Conservation (phyloP, 1,284 basidiomycete genomes). For the Fomitopsis betulina region DNA sequence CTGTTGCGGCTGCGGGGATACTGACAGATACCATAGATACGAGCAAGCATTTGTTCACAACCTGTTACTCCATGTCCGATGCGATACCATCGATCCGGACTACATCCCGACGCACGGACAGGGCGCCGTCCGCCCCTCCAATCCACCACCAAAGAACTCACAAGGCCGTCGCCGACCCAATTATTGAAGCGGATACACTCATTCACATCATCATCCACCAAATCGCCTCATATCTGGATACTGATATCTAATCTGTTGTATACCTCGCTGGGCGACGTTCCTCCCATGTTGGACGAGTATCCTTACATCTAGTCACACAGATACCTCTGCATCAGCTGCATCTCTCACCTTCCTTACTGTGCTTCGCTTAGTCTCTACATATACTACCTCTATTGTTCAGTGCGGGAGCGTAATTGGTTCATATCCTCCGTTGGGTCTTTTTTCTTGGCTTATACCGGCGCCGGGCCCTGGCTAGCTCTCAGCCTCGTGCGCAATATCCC, state of each 20-base stretch:
- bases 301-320: not conserved
- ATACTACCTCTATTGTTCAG: not conserved
- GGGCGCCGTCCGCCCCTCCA: conserved; percentile 47
- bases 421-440: not conserved
- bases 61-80: conserved; percentile 74
- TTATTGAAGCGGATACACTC: conserved; percentile 22
- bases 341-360: not conserved
- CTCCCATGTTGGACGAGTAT: not conserved
- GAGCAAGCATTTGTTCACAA: conserved; percentile 87
- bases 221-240: not conserved
- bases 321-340: not conserved
- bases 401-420: not conserved
- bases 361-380: not conserved
- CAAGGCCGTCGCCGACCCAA: conserved; percentile 43
- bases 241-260: not conserved
- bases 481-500: too few species aligned
- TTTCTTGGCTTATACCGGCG: not conserved
- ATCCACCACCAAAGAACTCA: conserved; percentile 34
- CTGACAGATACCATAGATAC: conserved; percentile 47
- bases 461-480: not conserved
- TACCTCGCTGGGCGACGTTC: not conserved
- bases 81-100: conserved; percentile 65
- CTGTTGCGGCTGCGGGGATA: conserved; percentile 5
- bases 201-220: not conserved
- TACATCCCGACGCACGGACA: conserved; percentile 77